A percentile compares a stretch with the other conserved stretches of the same genome.
These are phyloP conservation scores for Fusarium sp. DNA, from an alignment of 2,329 filamentous ascomycete species.

Conservation along the genomic window DNA sequence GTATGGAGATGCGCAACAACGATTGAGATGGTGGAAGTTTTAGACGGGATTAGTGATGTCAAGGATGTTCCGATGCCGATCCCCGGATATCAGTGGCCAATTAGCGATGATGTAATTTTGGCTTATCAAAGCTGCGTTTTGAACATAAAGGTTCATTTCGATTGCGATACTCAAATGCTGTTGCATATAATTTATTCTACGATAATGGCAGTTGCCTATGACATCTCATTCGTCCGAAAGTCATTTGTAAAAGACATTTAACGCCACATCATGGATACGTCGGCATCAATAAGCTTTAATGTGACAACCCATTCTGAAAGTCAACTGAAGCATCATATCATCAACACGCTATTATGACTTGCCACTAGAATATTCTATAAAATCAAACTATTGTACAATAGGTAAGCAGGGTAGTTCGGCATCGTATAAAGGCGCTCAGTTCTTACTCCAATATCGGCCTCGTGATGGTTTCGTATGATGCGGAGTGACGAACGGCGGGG, in stretches of 20 bases:
- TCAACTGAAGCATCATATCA: not conserved
- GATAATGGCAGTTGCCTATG: no score
- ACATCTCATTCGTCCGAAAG: no score
- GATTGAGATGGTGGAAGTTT: conserved; percentile 33
- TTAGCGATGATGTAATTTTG: conserved; percentile 36
- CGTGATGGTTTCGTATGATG: conserved; percentile 41
- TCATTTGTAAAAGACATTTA: no score
- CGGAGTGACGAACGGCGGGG: conserved; percentile 44
- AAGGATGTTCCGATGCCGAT: conserved; percentile 43
- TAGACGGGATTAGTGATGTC: conserved; percentile 46
- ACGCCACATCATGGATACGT: no score
- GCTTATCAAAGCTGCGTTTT: not conserved
- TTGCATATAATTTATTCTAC: no score
- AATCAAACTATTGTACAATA: not conserved
- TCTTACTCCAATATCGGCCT: not conserved
- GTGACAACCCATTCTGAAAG: no score
- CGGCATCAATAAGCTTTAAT: no score
- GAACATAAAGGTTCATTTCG: no score
- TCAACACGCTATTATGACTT: not conserved
- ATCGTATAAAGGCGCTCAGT: not conserved
- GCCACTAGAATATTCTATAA: not conserved
- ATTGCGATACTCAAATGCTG: no score
- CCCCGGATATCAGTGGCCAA: conserved; percentile 42
- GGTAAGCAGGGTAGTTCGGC: not conserved
- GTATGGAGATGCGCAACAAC: conserved; percentile 9